Evolutionary conservation across 495 filamentous ascomycete genomes (phyloP).

Genomic region (Xylaria venustula): DNA sequence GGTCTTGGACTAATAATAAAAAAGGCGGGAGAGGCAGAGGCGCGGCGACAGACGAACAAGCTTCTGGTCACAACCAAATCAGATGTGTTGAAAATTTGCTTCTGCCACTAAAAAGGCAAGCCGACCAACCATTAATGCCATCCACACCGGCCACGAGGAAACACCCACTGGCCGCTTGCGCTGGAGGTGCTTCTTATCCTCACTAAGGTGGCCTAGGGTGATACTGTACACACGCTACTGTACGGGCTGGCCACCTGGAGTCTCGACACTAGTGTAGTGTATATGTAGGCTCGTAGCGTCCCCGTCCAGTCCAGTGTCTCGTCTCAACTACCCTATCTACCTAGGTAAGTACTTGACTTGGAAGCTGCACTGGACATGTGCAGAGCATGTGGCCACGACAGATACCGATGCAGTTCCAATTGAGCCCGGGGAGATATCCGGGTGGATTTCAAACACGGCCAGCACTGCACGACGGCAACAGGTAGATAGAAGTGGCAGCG

Average conservation of each 20-base stretch:
- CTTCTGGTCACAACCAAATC: constrained; percentile 6
- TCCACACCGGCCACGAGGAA: constrained; percentile 11
- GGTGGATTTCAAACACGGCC: neutral
- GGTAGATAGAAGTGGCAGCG: neutral
- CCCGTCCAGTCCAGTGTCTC: too few relatives aligned
- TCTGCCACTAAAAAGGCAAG: constrained; percentile 12
- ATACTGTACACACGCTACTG: neutral
- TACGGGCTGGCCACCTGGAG: constrained; percentile 1
- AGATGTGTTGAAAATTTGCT: constrained; percentile 17
- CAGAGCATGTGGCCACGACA: neutral
- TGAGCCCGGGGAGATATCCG: neutral
- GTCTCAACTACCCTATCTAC: too few relatives aligned
- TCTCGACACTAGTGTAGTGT: too few relatives aligned
- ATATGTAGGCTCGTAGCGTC: too few relatives aligned
- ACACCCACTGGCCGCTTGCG: constrained; percentile 2
- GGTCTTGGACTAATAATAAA: constrained; percentile 16
- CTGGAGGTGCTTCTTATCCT: too few relatives aligned
- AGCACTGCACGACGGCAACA: too few relatives aligned
- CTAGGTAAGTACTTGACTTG: neutral
- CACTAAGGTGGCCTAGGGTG: too few relatives aligned
- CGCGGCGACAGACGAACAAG: constrained; percentile 5
- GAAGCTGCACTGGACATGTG: too few relatives aligned
- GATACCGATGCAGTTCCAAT: too few relatives aligned
- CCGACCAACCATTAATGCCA: constrained; percentile 4
- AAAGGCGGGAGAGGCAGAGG: constrained; percentile 4